These are phyloP conservation scores for Salix exigua DNA, from an alignment of 345 rosid species.

Conservation along the genomic window DNA sequence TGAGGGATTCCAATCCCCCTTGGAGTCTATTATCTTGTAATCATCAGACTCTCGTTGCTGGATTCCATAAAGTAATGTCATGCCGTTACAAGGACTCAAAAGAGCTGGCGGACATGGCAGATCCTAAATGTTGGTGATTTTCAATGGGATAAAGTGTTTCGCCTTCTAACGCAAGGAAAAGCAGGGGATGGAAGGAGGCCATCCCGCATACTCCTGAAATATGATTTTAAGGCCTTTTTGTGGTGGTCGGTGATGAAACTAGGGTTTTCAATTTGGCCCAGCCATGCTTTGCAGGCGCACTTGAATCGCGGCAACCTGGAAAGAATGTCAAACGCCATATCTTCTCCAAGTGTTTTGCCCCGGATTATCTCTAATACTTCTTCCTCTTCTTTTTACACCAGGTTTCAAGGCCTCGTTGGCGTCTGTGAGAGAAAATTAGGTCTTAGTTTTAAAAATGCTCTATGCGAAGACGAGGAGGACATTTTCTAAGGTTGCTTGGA, in stretches of 20 bases:
- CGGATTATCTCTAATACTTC: background rate
- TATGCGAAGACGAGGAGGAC: background rate
- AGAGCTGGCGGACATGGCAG: background rate
- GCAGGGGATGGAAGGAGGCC: background rate
- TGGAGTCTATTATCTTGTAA: background rate
- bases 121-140: background rate
- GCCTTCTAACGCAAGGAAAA: background rate
- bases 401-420: background rate
- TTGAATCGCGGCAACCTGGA: background rate
- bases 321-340: background rate
- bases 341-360: background rate
- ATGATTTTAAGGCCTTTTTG: background rate
- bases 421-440: background rate
- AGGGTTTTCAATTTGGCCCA: background rate
- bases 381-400: background rate
- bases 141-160: background rate
- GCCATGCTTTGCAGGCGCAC: background rate
- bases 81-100: background rate
- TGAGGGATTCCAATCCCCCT: background rate
- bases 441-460: background rate
- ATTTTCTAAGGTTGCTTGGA: background rate
- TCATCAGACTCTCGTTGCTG: background rate
- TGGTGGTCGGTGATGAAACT: background rate
- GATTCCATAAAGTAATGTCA: background rate
- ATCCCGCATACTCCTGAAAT: background rate